A percentile compares a stretch with the other conserved stretches of the same genome.
These are phyloP conservation scores for Lumnitzera littorea DNA, from an alignment of 345 rosid genomes.

Conservation along the genomic window DNA sequence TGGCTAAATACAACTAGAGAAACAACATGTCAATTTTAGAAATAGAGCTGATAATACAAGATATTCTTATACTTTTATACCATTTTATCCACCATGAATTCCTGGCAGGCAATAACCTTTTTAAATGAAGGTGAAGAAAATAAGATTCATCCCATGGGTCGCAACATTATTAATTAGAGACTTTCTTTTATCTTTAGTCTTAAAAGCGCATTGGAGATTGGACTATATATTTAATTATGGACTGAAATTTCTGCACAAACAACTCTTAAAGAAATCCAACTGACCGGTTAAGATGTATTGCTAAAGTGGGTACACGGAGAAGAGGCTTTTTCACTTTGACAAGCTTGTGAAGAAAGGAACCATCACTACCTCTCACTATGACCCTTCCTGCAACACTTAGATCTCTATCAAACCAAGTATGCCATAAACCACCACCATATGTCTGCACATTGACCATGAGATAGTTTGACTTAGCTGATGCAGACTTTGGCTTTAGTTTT, in stretches of 20 bases:
- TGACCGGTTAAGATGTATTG: slow-evolving; percentile 90
- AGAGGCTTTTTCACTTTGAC: slow-evolving; percentile 81
- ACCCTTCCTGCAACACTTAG: slow-evolving; percentile 94
- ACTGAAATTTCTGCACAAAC: neutral
- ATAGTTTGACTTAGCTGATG: slow-evolving; percentile 74
- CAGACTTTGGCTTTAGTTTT: slow-evolving; percentile 86
- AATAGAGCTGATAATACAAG: too few species aligned
- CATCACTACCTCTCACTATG: slow-evolving; percentile 57
- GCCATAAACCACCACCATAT: slow-evolving; percentile 97
- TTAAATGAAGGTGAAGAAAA: too few species aligned
- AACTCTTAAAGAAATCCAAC: neutral
- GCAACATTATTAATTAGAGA: too few species aligned
- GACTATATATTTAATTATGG: too few species aligned
- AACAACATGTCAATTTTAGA: too few species aligned
- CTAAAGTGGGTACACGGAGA: slow-evolving; percentile 76
- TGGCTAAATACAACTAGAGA: too few species aligned
- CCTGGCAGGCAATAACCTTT: too few species aligned
- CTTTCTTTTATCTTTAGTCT: too few species aligned
- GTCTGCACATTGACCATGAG: slow-evolving; percentile 94
- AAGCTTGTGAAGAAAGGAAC: slow-evolving; percentile 69
- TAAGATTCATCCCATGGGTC: too few species aligned
- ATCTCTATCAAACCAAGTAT: slow-evolving; percentile 97
- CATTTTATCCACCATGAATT: too few species aligned
- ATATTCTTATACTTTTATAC: too few species aligned
- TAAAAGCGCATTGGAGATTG: too few species aligned